These are phyloP conservation scores for Pleurotus cornucopiae DNA, from an alignment of 768 basidiomycete species.

Conservation along the genomic window DNA sequence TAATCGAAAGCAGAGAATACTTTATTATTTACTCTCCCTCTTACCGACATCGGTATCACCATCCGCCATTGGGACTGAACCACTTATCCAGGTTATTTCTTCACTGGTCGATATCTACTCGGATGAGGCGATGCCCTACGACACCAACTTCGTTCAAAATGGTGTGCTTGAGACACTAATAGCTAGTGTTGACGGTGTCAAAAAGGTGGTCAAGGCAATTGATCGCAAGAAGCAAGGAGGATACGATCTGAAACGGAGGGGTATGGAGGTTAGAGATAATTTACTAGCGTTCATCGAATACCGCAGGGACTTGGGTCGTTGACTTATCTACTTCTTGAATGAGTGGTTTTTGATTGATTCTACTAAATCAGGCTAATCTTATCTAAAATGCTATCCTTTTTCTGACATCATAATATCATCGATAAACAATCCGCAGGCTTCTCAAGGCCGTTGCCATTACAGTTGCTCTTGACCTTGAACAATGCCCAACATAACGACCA, in stretches of 20 bases:
- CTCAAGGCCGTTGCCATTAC: no score
- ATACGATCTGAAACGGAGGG: constrained; percentile 58
- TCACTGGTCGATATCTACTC: constrained; percentile 92
- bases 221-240: constrained; percentile 67
- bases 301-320: constrained; percentile 50
- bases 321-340: constrained; percentile 8
- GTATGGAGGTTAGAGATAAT: constrained; percentile 76
- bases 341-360: neutral
- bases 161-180: constrained; percentile 51
- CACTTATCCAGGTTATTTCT: constrained; percentile 73
- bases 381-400: neutral
- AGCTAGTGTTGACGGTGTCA: constrained; percentile 58
- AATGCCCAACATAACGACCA: constrained; percentile 17
- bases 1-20: constrained; percentile 42
- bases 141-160: constrained; percentile 72
- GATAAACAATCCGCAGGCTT: neutral
- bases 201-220: constrained; percentile 57
- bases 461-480: neutral
- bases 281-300: constrained; percentile 74
- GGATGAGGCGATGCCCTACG: constrained; percentile 78
- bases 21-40: constrained; percentile 62
- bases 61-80: constrained; percentile 52
- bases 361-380: neutral
- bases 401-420: neutral
- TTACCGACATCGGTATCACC: constrained; percentile 40